Evolutionary conservation across 352 stramenopile species (phyloP).

Genomic region (Elongisporangium anandrum): DNA sequence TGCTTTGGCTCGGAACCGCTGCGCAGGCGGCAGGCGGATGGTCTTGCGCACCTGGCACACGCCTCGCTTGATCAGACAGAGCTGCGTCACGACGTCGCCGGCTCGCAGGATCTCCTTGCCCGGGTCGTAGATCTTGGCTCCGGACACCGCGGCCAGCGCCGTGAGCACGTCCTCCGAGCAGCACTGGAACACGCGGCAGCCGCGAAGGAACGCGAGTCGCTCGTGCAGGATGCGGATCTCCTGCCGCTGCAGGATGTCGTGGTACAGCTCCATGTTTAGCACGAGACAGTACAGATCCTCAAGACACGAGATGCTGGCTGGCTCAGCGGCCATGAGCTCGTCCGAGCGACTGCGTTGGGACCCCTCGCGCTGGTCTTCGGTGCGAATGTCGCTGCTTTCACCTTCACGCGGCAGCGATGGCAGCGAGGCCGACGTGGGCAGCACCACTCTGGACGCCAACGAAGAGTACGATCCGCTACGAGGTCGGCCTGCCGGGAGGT

Average conservation of each 20-base stretch:
- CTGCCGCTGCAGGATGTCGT: conserved; percentile 41
- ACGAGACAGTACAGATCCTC: conserved; percentile 54
- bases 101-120: conserved; percentile 40
- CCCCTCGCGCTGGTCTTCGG: conserved; percentile 3
- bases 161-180: conserved; percentile 47
- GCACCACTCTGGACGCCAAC: background rate
- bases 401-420: background rate
- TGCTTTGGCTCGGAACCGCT: background rate
- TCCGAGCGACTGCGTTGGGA: conserved; percentile 4
- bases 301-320: conserved; percentile 44
- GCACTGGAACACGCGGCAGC: conserved; percentile 60
- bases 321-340: conserved; percentile 18
- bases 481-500: background rate
- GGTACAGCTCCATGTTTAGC: conserved; percentile 40
- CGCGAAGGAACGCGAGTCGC: conserved; percentile 43
- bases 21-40: conserved; percentile 18
- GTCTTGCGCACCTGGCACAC: conserved; percentile 68
- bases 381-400: background rate
- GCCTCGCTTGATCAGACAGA: conserved; percentile 61
- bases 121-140: conserved; percentile 49
- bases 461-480: background rate
- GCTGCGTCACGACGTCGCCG: conserved; percentile 58
- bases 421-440: background rate
- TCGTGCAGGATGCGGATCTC: conserved; percentile 43
- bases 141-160: conserved; percentile 38